Base-by-base conservation (phyloP, 768 basidiomycete genomes). In the Melanogaster broomeanus region DNA sequence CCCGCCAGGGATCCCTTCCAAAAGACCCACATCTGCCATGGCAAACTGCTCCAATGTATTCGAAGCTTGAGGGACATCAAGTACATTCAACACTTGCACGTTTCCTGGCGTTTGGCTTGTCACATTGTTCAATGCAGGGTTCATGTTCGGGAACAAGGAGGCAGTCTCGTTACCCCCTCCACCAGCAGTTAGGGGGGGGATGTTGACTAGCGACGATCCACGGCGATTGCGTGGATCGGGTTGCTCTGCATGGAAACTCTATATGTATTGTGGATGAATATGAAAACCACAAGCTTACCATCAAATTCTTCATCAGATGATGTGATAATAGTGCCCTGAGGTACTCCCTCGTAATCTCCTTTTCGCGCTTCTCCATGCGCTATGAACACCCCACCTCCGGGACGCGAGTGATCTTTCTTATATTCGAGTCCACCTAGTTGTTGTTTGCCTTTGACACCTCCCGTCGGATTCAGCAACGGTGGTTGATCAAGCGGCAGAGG, bases 321-420 rank as follows among this genome's bases (percentile, higher is more conserved):
- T 52, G 68, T 65, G 58, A 88, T 78, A 45, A 90, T 71, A 40
- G 75, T 75, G 8, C 83, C 84, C 50, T 73, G 75, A 6, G 82
- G 78, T 31, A 88, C 42, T 56, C 84, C 81, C 49, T 76, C 73
- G 52, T 82, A 77, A 58, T 78, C 72, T 34, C 70, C 75, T 37
- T 72, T 68, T 42, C 62, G 61, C n/a, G 71, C 71, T 45, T 79
- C 77, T 12, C 77, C 73, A 31, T 72, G 69, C 2, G 87, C 91
- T 42, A 95, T 66, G 58, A 89, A 97, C 7, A 95, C 84, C 11
- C 93, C 93, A 9, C 87, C 86, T n/a, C 92, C 93, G 11, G 91
- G 90, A 42, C 87, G 79, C 42, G 84, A 83, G 7, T 82, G 79
- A 66, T 96, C 93, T 56, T 87, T 86, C 62, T 82, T 79, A 72